Conservation (phyloP, 106 monocot species). For the Agapanthus africanus region DNA sequence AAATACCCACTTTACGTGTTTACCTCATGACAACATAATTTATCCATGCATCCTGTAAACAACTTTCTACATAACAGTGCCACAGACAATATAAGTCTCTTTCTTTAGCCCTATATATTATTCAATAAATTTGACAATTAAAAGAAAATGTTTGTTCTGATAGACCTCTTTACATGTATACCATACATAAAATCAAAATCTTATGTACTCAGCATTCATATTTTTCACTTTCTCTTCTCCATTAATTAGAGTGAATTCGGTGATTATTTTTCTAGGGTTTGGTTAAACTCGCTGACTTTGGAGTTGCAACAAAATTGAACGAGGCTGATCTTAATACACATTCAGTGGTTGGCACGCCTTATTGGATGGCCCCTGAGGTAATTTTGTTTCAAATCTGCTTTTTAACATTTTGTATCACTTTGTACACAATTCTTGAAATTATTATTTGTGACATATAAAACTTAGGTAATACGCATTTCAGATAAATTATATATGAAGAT, state of each 20-base stretch:
- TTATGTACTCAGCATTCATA: not conserved
- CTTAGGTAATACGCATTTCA: not conserved
- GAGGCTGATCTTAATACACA: slow-evolving; percentile 99
- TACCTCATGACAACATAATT: too few species aligned
- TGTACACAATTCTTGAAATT: not conserved
- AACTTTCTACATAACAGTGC: too few species aligned
- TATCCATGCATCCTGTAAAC: too few species aligned
- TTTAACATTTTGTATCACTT: not conserved
- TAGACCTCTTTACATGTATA: too few species aligned
- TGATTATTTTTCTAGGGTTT: slow-evolving; percentile 50
- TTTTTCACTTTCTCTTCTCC: not conserved
- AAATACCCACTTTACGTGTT: too few species aligned
- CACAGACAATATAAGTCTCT: too few species aligned
- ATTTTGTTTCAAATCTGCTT: too few species aligned
- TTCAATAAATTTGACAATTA: too few species aligned
- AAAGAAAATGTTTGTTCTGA: too few species aligned
- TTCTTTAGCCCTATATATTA: not conserved
- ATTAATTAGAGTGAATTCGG: not conserved
- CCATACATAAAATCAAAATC: too few species aligned
- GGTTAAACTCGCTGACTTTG: slow-evolving; percentile 99
- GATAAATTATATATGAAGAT: not conserved
- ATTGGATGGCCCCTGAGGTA: slow-evolving; percentile 99
- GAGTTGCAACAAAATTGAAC: slow-evolving; percentile 95
- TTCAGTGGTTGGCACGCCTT: slow-evolving; percentile 98
- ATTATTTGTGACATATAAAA: not conserved